Percentiles rank a stretch among this genome's conserved stretches.
Conservation (phyloP, 768 basidiomycete species). For the Vararia minispora region DNA sequence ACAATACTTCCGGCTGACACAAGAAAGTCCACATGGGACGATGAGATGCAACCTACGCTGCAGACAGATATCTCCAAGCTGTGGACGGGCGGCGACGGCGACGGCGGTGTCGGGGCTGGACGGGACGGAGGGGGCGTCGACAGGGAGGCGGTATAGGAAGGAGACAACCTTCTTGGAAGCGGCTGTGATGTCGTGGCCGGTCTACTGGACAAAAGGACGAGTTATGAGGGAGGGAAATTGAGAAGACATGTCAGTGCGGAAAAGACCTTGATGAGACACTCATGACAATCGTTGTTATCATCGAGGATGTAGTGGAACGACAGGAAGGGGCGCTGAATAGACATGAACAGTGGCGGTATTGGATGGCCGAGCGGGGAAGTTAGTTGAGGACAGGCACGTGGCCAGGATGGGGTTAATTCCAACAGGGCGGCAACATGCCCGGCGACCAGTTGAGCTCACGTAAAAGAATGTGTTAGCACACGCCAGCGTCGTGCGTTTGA, state of each 20-base stretch:
- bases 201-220: constrained; percentile 26
- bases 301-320: constrained; percentile 65
- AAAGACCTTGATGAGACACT: constrained; percentile 80
- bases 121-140: constrained; percentile 23
- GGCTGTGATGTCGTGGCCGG: constrained; percentile 80
- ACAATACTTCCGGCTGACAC: too few species aligned
- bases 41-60: too few species aligned
- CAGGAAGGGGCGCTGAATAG: too few species aligned
- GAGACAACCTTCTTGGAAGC: constrained; percentile 93
- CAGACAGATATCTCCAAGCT: constrained; percentile 62
- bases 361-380: constrained; percentile 9
- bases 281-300: constrained; percentile 76
- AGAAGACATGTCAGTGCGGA: not conserved
- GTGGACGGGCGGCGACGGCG: constrained; percentile 39
- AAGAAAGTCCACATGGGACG: too few species aligned
- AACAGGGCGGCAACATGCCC: not conserved
- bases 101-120: too few species aligned
- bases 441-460: too few species aligned
- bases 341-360: constrained; percentile 18
- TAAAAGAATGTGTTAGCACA: too few species aligned
- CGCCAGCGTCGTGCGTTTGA: too few species aligned
- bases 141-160: constrained; percentile 63
- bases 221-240: constrained; percentile 4
- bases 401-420: not conserved
- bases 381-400: constrained; percentile 5